Evolutionary conservation across 768 basidiomycete species (phyloP).

Genomic region (Tylopilus intermedius): DNA sequence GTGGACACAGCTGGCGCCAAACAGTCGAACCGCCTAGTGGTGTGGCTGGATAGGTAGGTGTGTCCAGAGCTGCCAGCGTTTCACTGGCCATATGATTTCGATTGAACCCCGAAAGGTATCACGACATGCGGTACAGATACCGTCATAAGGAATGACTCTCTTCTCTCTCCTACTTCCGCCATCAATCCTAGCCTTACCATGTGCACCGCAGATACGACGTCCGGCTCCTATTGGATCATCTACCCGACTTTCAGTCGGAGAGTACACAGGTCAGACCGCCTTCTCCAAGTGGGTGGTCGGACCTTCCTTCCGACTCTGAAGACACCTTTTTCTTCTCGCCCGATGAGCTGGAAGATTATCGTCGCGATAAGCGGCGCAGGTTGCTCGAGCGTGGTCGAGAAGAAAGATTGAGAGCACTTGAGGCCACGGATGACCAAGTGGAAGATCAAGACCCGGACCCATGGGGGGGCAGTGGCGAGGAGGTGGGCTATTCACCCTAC

Average conservation of each 20-base stretch:
- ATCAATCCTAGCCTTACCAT: slow-evolving; percentile 18
- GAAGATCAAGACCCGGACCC: slow-evolving; percentile 37
- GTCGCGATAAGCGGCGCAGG: slow-evolving; percentile 61
- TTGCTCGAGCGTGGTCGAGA: slow-evolving; percentile 56
- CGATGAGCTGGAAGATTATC: slow-evolving; percentile 61
- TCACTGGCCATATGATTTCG: slow-evolving; percentile 5
- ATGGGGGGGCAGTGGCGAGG: slow-evolving; percentile 71
- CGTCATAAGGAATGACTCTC: slow-evolving; percentile 7
- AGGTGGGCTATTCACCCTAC: slow-evolving; percentile 37
- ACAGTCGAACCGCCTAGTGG: slow-evolving; percentile 4
- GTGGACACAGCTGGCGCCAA: neutral
- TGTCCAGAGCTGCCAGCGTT: slow-evolving; percentile 17
- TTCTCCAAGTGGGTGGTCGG: slow-evolving; percentile 71
- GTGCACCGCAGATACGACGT: slow-evolving; percentile 63
- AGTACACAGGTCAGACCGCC: slow-evolving; percentile 18
- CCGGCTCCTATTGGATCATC: slow-evolving; percentile 62
- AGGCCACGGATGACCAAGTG: slow-evolving; percentile 36
- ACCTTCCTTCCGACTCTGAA: slow-evolving; percentile 80
- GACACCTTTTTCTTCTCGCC: slow-evolving; percentile 78
- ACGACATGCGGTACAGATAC: slow-evolving; percentile 1
- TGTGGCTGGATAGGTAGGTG: slow-evolving; percentile 86
- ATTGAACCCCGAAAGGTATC: slow-evolving; percentile 8
- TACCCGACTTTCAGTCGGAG: slow-evolving; percentile 24
- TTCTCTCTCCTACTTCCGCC: slow-evolving; percentile 15
- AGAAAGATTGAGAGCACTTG: slow-evolving; percentile 60